Percentiles rank a stretch among this genome's conserved stretches.
phyloP scores from a whole-genome alignment of 1,284 basidiomycete genomes.

The Somion occarium region DNA sequence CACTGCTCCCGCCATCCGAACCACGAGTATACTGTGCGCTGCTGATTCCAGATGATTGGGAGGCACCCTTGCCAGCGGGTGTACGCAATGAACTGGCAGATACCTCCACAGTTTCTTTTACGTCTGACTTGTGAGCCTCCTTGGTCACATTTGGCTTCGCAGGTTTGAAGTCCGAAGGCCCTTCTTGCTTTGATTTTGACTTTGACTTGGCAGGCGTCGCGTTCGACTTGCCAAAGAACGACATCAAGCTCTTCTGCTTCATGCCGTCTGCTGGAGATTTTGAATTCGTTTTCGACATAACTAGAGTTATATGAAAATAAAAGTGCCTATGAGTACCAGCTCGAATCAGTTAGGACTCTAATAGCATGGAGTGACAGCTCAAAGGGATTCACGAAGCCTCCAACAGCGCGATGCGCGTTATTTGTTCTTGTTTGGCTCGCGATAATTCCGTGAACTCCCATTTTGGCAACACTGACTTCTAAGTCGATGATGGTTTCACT shows the following conservation, averaged over 20 bases:
- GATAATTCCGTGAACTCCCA: too few relatives aligned
- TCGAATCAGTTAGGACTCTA: too few relatives aligned
- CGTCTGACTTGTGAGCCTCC: slow-evolving; percentile 21
- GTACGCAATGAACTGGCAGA: slow-evolving; percentile 12
- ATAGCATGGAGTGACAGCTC: too few relatives aligned
- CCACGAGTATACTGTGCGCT: slow-evolving; percentile 39
- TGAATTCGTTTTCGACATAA: neutral
- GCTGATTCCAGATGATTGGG: slow-evolving; percentile 22
- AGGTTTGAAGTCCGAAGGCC: neutral
- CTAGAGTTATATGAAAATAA: too few relatives aligned
- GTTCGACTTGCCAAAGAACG: slow-evolving; percentile 55
- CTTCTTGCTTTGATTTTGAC: slow-evolving; percentile 7
- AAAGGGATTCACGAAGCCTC: too few relatives aligned
- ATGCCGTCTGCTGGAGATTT: slow-evolving; percentile 33
- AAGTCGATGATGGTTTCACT: too few relatives aligned
- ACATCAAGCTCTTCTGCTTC: slow-evolving; percentile 73
- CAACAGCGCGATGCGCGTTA: neutral
- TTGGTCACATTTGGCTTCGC: slow-evolving; percentile 4
- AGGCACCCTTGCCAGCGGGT: slow-evolving; percentile 22
- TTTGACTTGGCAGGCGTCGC: slow-evolving; percentile 22
- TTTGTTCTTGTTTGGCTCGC: neutral
- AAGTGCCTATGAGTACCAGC: too few relatives aligned
- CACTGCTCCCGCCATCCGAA: slow-evolving; percentile 45
- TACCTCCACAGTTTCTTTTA: slow-evolving; percentile 12
- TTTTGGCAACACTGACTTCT: too few relatives aligned